A percentile compares a stretch with the other conserved stretches of the same genome.
Conservation (phyloP, 2,329 filamentous ascomycete species). For the Pestalotiopsis fici region DNA sequence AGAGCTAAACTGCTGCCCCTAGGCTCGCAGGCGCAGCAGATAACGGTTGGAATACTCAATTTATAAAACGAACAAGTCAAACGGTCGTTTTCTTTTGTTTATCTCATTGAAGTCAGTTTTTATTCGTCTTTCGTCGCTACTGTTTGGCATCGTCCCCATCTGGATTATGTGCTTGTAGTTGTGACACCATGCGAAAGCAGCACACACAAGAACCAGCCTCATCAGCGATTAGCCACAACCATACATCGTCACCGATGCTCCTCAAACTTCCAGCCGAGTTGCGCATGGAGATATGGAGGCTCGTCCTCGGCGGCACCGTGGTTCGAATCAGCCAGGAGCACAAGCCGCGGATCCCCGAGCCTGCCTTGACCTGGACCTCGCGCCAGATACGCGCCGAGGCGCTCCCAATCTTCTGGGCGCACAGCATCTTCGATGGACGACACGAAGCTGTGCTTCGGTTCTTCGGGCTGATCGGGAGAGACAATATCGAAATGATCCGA, state of each 20-base stretch:
- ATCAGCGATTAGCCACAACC: background rate
- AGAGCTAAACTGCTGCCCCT: background rate
- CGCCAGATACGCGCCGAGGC: background rate
- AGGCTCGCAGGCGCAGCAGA: background rate
- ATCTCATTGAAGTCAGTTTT: background rate
- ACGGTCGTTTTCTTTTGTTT: background rate
- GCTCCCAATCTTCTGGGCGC: background rate
- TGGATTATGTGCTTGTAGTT: background rate
- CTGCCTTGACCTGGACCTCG: background rate
- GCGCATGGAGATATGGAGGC: background rate
- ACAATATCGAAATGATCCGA: background rate
- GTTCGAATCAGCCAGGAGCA: background rate
- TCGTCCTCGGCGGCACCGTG: background rate
- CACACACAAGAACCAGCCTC: background rate
- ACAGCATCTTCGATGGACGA: background rate
- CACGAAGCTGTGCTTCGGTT: background rate
- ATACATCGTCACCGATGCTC: background rate
- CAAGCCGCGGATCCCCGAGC: background rate
- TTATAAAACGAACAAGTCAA: background rate
- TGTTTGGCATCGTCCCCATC: background rate
- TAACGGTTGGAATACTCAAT: background rate
- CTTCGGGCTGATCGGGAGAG: background rate
- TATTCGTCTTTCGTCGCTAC: background rate
- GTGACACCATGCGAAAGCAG: background rate
- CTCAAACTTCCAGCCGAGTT: constrained; percentile 2